Conservation (phyloP, 345 rosid species). For the Cardamine chenopodiifolia region DNA sequence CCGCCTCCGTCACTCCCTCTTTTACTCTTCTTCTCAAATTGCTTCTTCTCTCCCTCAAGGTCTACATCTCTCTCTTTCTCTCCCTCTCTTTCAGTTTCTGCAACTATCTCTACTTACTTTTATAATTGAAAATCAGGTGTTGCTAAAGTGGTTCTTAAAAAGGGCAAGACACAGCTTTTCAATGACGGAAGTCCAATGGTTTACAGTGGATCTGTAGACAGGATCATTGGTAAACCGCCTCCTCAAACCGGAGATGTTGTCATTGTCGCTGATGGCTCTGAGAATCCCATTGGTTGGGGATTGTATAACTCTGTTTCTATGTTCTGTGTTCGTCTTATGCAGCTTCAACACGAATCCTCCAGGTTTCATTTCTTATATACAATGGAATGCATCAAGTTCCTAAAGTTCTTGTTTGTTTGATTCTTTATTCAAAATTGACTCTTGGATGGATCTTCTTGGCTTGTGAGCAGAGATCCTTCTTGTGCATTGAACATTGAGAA, state of each 20-base stretch:
- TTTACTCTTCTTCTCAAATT: conserved; percentile 51
- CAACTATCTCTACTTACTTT: background rate
- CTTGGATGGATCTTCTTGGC: background rate
- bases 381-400: background rate
- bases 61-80: conserved; percentile 47
- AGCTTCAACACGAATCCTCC: conserved; percentile 80
- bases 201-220: conserved; percentile 86
- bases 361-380: conserved; percentile 39
- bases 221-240: conserved; percentile 82
- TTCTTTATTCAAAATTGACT: background rate
- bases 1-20: conserved; percentile 43
- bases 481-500: conserved; percentile 79
- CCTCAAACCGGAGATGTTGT: conserved; percentile 88
- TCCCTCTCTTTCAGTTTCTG: background rate
- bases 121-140: conserved; percentile 45
- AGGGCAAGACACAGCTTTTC: conserved; percentile 87
- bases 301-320: conserved; percentile 80
- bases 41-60: conserved; percentile 59
- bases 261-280: conserved; percentile 80
- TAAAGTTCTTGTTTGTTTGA: background rate
- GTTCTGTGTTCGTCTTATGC: conserved; percentile 93
- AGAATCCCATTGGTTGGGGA: conserved; percentile 86
- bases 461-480: conserved; percentile 65
- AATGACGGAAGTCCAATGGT: conserved; percentile 94
- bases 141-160: conserved; percentile 86